Evolutionary conservation across 345 rosid genomes (phyloP).

Genomic region (Luvunga scandens): DNA sequence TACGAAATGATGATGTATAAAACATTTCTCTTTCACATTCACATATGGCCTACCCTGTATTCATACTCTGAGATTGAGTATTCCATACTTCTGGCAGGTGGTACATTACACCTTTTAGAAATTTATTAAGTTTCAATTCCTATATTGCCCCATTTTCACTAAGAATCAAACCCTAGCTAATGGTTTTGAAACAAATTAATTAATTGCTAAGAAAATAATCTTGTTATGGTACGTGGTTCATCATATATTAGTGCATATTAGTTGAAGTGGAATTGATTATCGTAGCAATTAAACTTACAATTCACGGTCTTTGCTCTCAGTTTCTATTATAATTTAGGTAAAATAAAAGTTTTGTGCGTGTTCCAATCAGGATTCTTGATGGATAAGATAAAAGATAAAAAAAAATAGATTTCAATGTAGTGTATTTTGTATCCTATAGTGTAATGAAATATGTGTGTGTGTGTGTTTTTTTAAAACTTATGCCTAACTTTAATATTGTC

Average conservation of each 20-base stretch:
- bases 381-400: too few species aligned
- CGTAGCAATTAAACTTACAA: background rate
- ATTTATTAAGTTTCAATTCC: slow-evolving; percentile 13
- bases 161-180: background rate
- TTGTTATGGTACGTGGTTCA: background rate
- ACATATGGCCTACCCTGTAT: slow-evolving; percentile 29
- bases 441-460: too few species aligned
- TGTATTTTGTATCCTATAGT: too few species aligned
- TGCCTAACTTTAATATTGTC: too few species aligned
- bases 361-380: too few species aligned
- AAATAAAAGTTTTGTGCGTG: too few species aligned
- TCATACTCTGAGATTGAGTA: slow-evolving; percentile 38
- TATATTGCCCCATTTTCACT: slow-evolving; percentile 9
- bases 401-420: too few species aligned
- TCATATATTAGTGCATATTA: background rate
- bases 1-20: slow-evolving; percentile 22
- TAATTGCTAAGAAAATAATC: background rate
- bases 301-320: too few species aligned
- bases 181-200: background rate
- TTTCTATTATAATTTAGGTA: too few species aligned
- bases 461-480: too few species aligned
- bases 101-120: slow-evolving; percentile 20
- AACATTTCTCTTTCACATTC: slow-evolving; percentile 9
- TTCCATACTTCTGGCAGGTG: slow-evolving; percentile 36
- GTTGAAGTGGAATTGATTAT: background rate